Percentiles rank a stretch among this genome's conserved stretches.
phyloP scores from a whole-genome alignment of 345 rosid genomes.

The Odontarrhena argentea region DNA sequence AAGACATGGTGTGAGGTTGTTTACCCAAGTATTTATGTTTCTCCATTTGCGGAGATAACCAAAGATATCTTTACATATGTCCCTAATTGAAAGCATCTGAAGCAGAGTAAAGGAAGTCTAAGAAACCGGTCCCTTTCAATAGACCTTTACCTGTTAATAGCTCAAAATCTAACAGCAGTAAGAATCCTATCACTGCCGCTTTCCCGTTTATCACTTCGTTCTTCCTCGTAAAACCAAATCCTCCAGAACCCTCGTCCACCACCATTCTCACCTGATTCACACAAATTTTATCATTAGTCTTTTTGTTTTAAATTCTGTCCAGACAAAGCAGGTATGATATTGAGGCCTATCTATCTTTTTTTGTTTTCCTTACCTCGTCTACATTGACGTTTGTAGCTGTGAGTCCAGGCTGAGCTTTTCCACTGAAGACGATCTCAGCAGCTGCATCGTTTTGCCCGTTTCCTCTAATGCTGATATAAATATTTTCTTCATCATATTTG shows the following conservation, averaged over 20 bases:
- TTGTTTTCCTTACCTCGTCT: constrained; percentile 62
- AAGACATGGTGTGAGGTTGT: constrained; percentile 26
- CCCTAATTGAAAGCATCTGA: constrained; percentile 69
- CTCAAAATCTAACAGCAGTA: constrained; percentile 84
- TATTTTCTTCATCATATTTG: constrained; percentile 77
- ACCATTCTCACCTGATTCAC: constrained; percentile 83
- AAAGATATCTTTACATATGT: neutral
- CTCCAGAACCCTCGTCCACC: constrained; percentile 66
- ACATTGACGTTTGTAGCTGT: constrained; percentile 86
- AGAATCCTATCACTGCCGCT: constrained; percentile 89
- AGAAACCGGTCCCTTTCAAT: constrained; percentile 88
- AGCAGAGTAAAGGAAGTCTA: constrained; percentile 77
- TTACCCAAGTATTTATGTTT: constrained; percentile 21
- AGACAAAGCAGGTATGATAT: constrained; percentile 1
- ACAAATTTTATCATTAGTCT: constrained; percentile 19
- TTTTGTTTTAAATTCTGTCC: neutral
- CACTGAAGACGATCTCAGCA: constrained; percentile 87
- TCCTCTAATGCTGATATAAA: constrained; percentile 65
- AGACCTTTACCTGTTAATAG: constrained; percentile 92
- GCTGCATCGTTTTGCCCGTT: constrained; percentile 57
- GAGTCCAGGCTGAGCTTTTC: constrained; percentile 88
- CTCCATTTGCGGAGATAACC: constrained; percentile 12
- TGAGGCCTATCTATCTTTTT: neutral
- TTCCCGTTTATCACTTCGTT: constrained; percentile 88
- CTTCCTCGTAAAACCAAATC: constrained; percentile 80